These are phyloP conservation scores for Russula brevipes DNA, from an alignment of 768 basidiomycete species.

Conservation along the genomic window DNA sequence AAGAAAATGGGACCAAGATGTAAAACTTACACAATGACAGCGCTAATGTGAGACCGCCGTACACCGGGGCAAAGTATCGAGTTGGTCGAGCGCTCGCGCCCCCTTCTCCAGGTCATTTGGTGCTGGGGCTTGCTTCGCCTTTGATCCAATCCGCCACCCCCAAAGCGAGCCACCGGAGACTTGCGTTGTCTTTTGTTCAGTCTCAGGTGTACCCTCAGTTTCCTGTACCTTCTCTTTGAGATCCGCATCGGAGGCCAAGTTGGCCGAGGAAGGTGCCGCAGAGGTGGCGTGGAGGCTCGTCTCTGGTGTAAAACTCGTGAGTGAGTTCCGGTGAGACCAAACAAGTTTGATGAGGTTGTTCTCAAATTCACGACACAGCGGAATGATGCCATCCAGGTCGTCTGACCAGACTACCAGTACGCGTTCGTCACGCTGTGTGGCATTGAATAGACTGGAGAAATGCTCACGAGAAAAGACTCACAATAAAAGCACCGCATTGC, in stretches of 20 bases:
- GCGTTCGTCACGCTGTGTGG: slow-evolving; percentile 66
- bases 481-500: slow-evolving; percentile 85
- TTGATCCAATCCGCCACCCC: slow-evolving; percentile 30
- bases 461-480: slow-evolving; percentile 33
- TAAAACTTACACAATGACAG: slow-evolving; percentile 49
- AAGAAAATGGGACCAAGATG: not conserved
- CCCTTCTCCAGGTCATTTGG: slow-evolving; percentile 49
- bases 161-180: slow-evolving; percentile 26
- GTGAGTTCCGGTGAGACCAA: slow-evolving; percentile 45
- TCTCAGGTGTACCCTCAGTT: not conserved
- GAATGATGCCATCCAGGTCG: slow-evolving; percentile 73
- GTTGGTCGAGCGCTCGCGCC: slow-evolving; percentile 34
- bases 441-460: not conserved
- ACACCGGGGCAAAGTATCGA: slow-evolving; percentile 66
- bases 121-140: slow-evolving; percentile 27
- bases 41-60: slow-evolving; percentile 63
- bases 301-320: not conserved
- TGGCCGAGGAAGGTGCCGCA: slow-evolving; percentile 41
- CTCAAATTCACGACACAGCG: slow-evolving; percentile 67
- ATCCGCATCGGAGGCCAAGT: slow-evolving; percentile 48
- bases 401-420: slow-evolving; percentile 85
- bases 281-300: slow-evolving; percentile 37
- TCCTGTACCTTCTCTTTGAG: slow-evolving; percentile 46
- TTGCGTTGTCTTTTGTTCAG: slow-evolving; percentile 13
- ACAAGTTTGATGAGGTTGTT: slow-evolving; percentile 76